Evolutionary conservation across 257 asterid species (phyloP).

Genomic region (Solanum tacnaense): DNA sequence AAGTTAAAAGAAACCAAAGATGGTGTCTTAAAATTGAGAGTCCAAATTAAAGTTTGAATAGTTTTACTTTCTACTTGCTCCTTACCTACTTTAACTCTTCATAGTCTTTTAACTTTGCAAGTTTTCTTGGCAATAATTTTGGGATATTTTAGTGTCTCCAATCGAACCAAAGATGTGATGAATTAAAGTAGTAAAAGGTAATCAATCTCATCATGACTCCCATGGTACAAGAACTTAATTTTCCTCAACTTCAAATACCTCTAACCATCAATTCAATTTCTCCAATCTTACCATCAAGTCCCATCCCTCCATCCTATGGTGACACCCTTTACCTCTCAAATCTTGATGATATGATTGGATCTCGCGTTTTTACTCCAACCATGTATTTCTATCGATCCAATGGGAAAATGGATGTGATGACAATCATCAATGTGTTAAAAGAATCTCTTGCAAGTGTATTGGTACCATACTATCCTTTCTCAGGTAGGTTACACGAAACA

Average conservation of each 20-base stretch:
- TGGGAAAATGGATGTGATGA: not conserved
- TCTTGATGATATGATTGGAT: constrained; percentile 84
- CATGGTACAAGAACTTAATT: constrained; percentile 59
- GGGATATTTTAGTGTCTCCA: not conserved
- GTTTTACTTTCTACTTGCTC: not conserved
- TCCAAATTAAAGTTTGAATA: not conserved
- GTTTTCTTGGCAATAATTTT: not conserved
- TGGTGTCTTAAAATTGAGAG: not conserved
- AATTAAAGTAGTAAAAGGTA: not conserved
- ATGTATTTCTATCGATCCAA: constrained; percentile 48
- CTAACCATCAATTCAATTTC: constrained; percentile 31
- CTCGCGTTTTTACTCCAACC: constrained; percentile 74
- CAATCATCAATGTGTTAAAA: constrained; percentile 23
- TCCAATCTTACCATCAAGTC: constrained; percentile 27
- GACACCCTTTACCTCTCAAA: constrained; percentile 74
- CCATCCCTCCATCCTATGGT: constrained; percentile 18
- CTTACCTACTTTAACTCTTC: not conserved
- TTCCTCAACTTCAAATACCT: constrained; percentile 56
- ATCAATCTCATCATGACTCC: constrained; percentile 30
- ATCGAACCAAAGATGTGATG: not conserved
- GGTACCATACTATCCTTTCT: constrained; percentile 76
- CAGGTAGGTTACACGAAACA: constrained; percentile 64
- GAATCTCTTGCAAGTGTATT: constrained; percentile 52
- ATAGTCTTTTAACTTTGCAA: not conserved
- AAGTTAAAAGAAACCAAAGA: not conserved